Base-by-base conservation (phyloP, 2,329 filamentous ascomycete genomes). In the Lachnellula suecica region DNA sequence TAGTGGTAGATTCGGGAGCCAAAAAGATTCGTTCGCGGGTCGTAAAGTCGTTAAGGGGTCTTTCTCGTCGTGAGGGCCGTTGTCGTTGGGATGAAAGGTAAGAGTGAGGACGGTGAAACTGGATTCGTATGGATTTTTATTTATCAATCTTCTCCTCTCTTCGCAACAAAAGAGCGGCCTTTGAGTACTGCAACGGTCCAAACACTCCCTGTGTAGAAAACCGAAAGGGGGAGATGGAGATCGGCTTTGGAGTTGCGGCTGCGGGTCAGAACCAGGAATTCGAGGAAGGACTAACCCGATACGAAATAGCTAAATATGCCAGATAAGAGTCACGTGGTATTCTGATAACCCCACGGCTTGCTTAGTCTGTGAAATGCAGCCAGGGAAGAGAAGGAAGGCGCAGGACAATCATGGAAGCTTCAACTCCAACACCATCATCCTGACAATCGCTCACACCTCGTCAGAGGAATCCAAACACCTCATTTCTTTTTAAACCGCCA, bases 21-120 rank as follows among this genome's bases (percentile, higher is more conserved):
- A 64, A 64, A 57, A 63, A 65, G 63, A 66, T 66, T 66, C 64
- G 63, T 66, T n/a, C 55, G 63, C 52, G 49, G 54, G 61, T 65
- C 64, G 63, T 66, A 60, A 66, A 60, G 56, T 64, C 61, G 62
- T 66, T 59, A 59, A 42, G 20, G 37, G n/a, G 19, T n/a, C 15
- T 19, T 22, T 15, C n/a, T 10, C 9, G 37, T 20, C n/a, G 19
- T 15, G 17, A 22, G 19, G 20, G 5, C n/a, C 20, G 42, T 46
- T 49, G 45, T 20, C 47, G 24, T 31, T 37, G 24, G 31, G 29
- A 42, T 31, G 40, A 19, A 29, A 3, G 22, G 19, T 34, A 27
- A 9, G 11, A 10, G 20, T 15, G 17, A 37, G 17, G 24, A 20
- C 23, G n/a, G 24, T 3, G 19, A 47, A 23, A n/a, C n/a, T n/a